These are phyloP conservation scores for Leptographium galeiforme DNA, from an alignment of 2,329 filamentous ascomycete species.

Conservation along the genomic window DNA sequence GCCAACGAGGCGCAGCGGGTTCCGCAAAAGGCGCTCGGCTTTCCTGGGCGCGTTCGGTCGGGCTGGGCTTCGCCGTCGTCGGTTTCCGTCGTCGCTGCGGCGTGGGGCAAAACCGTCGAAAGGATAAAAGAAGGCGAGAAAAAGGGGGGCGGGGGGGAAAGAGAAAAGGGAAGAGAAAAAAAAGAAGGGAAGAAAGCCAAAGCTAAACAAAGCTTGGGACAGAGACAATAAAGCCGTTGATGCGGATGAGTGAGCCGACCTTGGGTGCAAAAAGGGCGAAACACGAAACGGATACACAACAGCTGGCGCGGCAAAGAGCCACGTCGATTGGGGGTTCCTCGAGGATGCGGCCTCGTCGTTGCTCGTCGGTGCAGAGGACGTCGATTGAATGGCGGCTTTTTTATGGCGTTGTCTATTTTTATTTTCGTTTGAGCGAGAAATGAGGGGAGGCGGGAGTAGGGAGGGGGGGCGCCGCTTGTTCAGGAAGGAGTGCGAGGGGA, in stretches of 20 bases:
- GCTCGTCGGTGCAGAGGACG: neutral
- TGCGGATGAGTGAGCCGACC: too few species aligned
- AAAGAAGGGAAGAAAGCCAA: neutral
- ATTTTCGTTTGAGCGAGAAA: neutral
- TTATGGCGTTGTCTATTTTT: conserved; percentile 1
- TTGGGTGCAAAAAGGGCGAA: neutral
- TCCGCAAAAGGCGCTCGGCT: too few species aligned
- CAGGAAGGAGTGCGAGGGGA: neutral
- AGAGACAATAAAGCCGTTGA: neutral
- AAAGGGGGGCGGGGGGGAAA: too few species aligned
- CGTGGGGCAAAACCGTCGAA: neutral
- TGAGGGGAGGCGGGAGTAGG: neutral
- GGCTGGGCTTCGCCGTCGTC: too few species aligned
- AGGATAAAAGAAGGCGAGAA: too few species aligned
- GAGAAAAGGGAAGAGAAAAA: too few species aligned
- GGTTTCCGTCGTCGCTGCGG: neutral
- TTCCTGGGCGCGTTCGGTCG: too few species aligned
- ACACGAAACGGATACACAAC: neutral
- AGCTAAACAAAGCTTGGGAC: neutral
- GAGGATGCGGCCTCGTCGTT: neutral
- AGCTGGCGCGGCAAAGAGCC: neutral
- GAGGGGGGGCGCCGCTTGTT: neutral
- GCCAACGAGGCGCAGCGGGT: too few species aligned
- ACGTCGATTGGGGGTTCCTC: neutral
- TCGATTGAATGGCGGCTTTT: neutral